Percentiles rank a stretch among this genome's conserved stretches.
These are phyloP conservation scores for Russula ochroleuca DNA, from an alignment of 768 basidiomycete species.

Conservation along the genomic window DNA sequence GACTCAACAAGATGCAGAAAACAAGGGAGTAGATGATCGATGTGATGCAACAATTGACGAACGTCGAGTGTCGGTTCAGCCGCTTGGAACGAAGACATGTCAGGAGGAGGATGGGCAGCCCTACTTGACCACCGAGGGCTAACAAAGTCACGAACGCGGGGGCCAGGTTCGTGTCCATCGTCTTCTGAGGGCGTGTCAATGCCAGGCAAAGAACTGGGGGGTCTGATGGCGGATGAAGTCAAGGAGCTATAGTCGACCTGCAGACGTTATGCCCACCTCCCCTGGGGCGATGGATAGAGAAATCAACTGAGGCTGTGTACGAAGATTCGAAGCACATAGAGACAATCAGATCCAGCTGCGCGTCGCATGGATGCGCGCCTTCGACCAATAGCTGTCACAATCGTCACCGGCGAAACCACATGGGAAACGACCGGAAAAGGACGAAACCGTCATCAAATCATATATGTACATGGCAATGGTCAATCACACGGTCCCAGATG, in stretches of 20 bases:
- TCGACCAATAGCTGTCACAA: not conserved
- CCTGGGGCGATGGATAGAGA: not conserved
- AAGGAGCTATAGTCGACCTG: not conserved
- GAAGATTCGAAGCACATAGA: not conserved
- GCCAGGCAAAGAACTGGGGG: not conserved
- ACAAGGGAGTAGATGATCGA: conserved; percentile 54
- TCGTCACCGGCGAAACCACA: not conserved
- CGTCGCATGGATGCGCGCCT: not conserved
- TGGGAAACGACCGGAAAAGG: not conserved
- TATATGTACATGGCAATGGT: too few relatives aligned
- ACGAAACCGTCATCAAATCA: too few relatives aligned
- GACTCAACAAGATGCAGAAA: conserved; percentile 48
- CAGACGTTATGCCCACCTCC: not conserved
- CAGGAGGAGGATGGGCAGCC: conserved; percentile 46
- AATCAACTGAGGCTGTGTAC: not conserved
- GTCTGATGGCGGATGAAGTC: not conserved
- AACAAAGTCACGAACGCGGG: conserved; percentile 46
- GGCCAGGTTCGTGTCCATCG: conserved; percentile 31
- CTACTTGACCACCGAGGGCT: conserved; percentile 49
- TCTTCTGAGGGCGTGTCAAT: not conserved
- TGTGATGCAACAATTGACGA: conserved; percentile 55
- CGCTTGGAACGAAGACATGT: conserved; percentile 44
- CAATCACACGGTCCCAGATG: too few relatives aligned
- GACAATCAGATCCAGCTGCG: not conserved
- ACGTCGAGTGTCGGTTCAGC: conserved; percentile 45